phyloP scores from a whole-genome alignment of 2,329 filamentous ascomycete species.

The Stachybotrys echinatus region DNA sequence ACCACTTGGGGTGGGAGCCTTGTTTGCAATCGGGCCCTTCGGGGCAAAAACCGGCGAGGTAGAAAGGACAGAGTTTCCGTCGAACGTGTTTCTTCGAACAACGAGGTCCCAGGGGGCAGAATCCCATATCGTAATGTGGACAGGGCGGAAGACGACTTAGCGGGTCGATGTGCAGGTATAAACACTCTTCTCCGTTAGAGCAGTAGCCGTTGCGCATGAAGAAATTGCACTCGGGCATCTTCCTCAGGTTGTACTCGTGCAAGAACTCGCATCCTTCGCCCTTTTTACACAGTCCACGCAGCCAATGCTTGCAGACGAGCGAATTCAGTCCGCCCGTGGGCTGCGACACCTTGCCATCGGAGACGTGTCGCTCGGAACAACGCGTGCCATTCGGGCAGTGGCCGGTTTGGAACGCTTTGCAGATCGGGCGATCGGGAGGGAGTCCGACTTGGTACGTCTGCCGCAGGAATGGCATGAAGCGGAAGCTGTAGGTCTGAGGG shows the following conservation, averaged over 20 bases:
- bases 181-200: constrained; percentile 92
- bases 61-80: constrained; percentile 74
- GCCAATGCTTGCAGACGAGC: constrained; percentile 98
- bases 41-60: constrained; percentile 91
- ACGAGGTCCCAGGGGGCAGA: constrained; percentile 82
- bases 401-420: constrained; percentile 79
- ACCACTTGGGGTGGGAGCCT: constrained; percentile 80
- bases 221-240: constrained; percentile 98
- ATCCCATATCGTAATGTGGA: constrained; percentile 89
- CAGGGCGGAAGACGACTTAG: constrained; percentile 74
- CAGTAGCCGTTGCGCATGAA: constrained; percentile 92
- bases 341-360: constrained; percentile 28
- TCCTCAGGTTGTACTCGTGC: constrained; percentile 96
- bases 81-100: constrained; percentile 89
- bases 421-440: constrained; percentile 71
- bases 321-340: constrained; percentile 60
- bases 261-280: constrained; percentile 95
- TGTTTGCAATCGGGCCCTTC: constrained; percentile 70
- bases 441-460: constrained; percentile 81
- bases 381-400: constrained; percentile 80
- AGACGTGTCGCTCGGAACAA: constrained; percentile 78
- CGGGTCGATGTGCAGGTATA: constrained; percentile 87
- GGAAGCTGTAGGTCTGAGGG: constrained; percentile 61
- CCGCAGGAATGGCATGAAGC: constrained; percentile 80
- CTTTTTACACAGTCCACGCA: constrained; percentile 96